Conservation (phyloP, 495 filamentous ascomycete species). For the Podospora tetraspora region DNA sequence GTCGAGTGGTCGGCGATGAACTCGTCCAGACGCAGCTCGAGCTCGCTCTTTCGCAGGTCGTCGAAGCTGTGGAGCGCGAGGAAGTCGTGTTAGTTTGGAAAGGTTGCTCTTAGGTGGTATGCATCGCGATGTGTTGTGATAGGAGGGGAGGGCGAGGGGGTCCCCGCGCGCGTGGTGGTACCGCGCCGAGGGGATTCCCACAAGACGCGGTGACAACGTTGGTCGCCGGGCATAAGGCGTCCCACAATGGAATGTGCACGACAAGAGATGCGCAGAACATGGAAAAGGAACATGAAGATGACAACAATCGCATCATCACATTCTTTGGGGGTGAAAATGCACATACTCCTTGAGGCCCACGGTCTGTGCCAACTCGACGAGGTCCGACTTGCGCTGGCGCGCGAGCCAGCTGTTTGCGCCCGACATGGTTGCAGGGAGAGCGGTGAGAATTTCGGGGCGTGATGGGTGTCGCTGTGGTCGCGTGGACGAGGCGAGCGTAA, state of each 20-base stretch:
- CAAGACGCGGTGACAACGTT: background rate
- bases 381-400: constrained; percentile 76
- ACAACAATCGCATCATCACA: background rate
- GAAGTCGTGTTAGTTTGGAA: background rate
- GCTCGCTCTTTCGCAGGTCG: constrained; percentile 70
- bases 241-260: background rate
- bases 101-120: background rate
- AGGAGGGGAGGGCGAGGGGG: background rate
- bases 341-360: constrained; percentile 70
- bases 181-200: background rate
- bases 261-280: constrained; percentile 3
- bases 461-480: constrained; percentile 5
- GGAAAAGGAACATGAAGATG: constrained; percentile 21
- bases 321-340: background rate
- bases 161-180: background rate
- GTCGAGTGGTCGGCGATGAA: constrained; percentile 63
- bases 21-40: constrained; percentile 69
- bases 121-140: background rate
- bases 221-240: background rate
- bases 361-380: constrained; percentile 66
- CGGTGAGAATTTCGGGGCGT: background rate
- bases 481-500: constrained; percentile 7
- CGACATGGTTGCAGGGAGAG: constrained; percentile 31
- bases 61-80: constrained; percentile 51
- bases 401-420: constrained; percentile 64